phyloP scores from a whole-genome alignment of 2,329 filamentous ascomycete species.

The Paracorniculantispora psalliotae region DNA sequence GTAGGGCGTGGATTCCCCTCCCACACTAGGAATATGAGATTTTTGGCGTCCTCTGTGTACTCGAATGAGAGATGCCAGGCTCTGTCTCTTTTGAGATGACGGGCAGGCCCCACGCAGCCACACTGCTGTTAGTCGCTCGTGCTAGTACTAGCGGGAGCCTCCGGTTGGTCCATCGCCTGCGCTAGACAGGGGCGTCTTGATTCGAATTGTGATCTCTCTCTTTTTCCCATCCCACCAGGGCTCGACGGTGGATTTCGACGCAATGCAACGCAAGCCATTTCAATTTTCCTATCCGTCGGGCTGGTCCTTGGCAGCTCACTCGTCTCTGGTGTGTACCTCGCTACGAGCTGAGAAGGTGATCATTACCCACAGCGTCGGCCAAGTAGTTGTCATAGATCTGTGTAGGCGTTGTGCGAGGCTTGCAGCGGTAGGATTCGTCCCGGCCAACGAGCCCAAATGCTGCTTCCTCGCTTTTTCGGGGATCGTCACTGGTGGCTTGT shows the following conservation, averaged over 20 bases:
- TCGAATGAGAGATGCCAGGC: no score
- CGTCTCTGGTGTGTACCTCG: not conserved
- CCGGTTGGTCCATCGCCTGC: conserved; percentile 1
- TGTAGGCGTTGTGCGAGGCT: not conserved
- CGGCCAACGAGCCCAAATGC: not conserved
- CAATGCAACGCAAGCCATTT: not conserved
- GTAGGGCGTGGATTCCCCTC: not conserved
- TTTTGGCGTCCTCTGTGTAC: not conserved
- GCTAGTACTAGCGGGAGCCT: not conserved
- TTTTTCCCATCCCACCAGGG: not conserved
- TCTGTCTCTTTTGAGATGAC: conserved; percentile 9
- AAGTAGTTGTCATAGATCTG: not conserved
- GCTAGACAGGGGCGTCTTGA: conserved; percentile 6
- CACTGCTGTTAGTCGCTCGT: not conserved
- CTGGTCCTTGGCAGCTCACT: not conserved
- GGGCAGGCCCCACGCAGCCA: conserved; percentile 4
- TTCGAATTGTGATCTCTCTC: conserved; percentile 10
- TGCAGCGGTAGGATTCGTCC: not conserved
- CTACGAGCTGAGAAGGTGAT: not conserved
- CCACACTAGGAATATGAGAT: not conserved
- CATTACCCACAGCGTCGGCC: not conserved
- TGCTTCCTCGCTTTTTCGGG: conserved; percentile 1
- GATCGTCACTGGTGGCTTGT: not conserved
- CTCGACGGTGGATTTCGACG: not conserved
- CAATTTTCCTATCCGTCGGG: not conserved